Evolutionary conservation across 495 filamentous ascomycete species (phyloP).

Genomic region (Chaetomidium leptoderma): DNA sequence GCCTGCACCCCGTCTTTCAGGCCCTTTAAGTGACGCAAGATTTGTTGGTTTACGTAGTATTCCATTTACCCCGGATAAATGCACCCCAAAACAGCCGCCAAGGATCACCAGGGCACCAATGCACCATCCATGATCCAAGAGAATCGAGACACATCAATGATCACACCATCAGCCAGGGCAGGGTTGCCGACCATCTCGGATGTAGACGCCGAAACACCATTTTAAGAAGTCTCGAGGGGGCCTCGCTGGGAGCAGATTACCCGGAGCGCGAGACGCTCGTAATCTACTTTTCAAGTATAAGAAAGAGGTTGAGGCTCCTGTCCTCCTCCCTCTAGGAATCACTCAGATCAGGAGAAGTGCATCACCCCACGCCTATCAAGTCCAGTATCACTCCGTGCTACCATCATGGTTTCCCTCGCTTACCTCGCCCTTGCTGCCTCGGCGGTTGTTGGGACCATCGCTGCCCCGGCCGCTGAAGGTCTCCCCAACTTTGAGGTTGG

Average conservation of each 20-base stretch:
- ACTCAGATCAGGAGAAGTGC: too few relatives aligned
- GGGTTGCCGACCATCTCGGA: not conserved
- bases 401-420: constrained; percentile 1
- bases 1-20: not conserved
- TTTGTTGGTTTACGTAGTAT: not conserved
- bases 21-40: not conserved
- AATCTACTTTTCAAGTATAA: too few relatives aligned
- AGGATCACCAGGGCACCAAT: not conserved
- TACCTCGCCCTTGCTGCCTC: not conserved
- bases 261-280: too few relatives aligned
- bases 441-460: not conserved
- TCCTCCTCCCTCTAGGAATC: too few relatives aligned
- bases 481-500: constrained; percentile 32
- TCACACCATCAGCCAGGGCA: too few relatives aligned
- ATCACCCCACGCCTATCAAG: too few relatives aligned
- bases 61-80: not conserved
- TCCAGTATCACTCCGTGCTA: not conserved
- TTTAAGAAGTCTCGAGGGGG: too few relatives aligned
- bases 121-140: too few relatives aligned
- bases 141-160: too few relatives aligned
- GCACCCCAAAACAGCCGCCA: not conserved
- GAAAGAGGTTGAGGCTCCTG: too few relatives aligned
- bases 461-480: constrained; percentile 8
- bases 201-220: not conserved
- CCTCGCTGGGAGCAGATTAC: too few relatives aligned